Percentiles rank a stretch among this genome's conserved stretches.
Evolutionary conservation across 1,139 yeast species (phyloP).

Genomic region (Torulaspora globosa): DNA sequence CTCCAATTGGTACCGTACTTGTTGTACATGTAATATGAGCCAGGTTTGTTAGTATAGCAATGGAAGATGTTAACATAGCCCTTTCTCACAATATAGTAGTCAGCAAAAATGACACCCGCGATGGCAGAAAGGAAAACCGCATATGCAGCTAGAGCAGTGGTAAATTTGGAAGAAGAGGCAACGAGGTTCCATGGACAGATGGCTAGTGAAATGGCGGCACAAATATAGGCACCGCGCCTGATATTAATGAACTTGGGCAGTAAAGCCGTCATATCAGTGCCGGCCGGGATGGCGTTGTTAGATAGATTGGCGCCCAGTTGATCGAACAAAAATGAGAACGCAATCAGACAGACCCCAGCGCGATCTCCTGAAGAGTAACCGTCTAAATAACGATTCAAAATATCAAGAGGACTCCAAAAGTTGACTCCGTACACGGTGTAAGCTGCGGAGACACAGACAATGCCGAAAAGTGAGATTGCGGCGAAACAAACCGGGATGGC

Average conservation of each 20-base stretch:
- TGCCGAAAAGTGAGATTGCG: slow-evolving; percentile 77
- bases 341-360: slow-evolving; percentile 80
- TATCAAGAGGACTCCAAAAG: slow-evolving; percentile 82
- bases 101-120: slow-evolving; percentile 77
- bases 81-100: slow-evolving; percentile 70
- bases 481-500: slow-evolving; percentile 76
- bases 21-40: slow-evolving; percentile 55
- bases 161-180: slow-evolving; percentile 68
- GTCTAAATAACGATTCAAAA: slow-evolving; percentile 60
- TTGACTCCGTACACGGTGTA: slow-evolving; percentile 62
- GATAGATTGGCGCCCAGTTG: slow-evolving; percentile 86
- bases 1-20: slow-evolving; percentile 74
- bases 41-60: slow-evolving; percentile 48
- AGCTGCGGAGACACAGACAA: slow-evolving; percentile 79
- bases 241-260: slow-evolving; percentile 76
- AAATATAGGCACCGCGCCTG: slow-evolving; percentile 75
- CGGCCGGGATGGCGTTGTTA: slow-evolving; percentile 84
- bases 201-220: slow-evolving; percentile 71
- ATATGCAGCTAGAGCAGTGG: slow-evolving; percentile 80
- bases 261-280: slow-evolving; percentile 84
- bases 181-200: slow-evolving; percentile 88
- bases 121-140: slow-evolving; percentile 81
- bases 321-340: slow-evolving; percentile 72
- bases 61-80: slow-evolving; percentile 64
- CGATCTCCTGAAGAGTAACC: slow-evolving; percentile 63